A percentile compares a stretch with the other conserved stretches of the same genome.
Conservation (phyloP, 1,139 yeast species). For the Yamadazyma buinensis region DNA sequence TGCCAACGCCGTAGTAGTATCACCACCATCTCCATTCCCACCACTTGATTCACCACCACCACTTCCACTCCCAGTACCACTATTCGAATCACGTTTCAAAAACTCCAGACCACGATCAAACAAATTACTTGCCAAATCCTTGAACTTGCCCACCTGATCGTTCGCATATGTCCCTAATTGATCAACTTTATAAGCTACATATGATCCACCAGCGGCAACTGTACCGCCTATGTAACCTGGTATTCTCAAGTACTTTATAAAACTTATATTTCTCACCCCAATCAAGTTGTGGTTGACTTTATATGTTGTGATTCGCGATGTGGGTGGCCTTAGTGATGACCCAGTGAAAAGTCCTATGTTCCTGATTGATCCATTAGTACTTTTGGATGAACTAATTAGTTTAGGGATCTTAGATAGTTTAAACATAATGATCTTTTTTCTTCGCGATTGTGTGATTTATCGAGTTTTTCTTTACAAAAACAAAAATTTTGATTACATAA, state of each 20-base stretch:
- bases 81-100: conserved; percentile 19
- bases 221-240: conserved; percentile 90
- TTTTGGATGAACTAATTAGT: too few relatives aligned
- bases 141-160: conserved; percentile 59
- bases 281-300: too few relatives aligned
- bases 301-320: too few relatives aligned
- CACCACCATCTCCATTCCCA: conserved; percentile 27
- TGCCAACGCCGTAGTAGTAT: conserved; percentile 39
- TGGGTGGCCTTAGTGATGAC: too few relatives aligned
- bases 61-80: conserved; percentile 17
- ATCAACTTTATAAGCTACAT: conserved; percentile 85
- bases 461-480: too few relatives aligned
- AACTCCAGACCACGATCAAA: conserved; percentile 45
- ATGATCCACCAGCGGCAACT: conserved; percentile 91
- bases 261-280: conserved; percentile 37
- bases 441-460: too few relatives aligned
- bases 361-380: too few relatives aligned
- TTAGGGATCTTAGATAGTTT: too few relatives aligned
- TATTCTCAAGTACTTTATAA: conserved; percentile 44
- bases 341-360: too few relatives aligned
- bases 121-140: conserved; percentile 51
- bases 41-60: conserved; percentile 15
- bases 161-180: conserved; percentile 73
- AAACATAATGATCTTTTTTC: too few relatives aligned
- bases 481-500: too few relatives aligned